Evolutionary conservation across 768 basidiomycete genomes (phyloP), one percentile per base, ranked within the genome.

Genomic region (Rhodotorula paludigena): DNA sequence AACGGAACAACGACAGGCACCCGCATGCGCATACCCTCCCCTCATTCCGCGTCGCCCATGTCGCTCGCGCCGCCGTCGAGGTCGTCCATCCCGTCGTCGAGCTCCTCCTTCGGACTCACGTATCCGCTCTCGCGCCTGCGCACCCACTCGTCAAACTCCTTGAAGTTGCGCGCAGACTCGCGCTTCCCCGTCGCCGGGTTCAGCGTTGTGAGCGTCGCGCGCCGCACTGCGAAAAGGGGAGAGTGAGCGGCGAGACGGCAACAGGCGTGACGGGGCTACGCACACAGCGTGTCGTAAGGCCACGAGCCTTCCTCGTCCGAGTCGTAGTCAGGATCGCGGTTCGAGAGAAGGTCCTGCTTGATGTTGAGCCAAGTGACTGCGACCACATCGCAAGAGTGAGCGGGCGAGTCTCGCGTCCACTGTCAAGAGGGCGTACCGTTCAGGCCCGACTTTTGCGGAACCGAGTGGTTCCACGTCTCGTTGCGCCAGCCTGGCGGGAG

Each of bases 311-410:
- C 73, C 21, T 75, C 73, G 51, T 69, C 67, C 6, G 74, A 75
- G 48, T 73, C 72, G 55, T 75, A 75, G 41, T 72, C 68, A 8
- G 74, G 74, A 39, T 75, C 73, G 16, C 60, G 61, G 35, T 69
- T 61, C 21, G 36, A 3, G 10, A 66, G 39, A 36, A 75, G n/a
- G 48, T 75, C 74, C 47, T 60, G 63, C 54, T 72, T 73, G 57
- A 73, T 38, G n/a, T 56, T 28, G 16, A 51, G 20, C 70, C 72
- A 75, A 2, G 71, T 65, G 10, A 49, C 66, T 72, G 64, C 12
- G 41, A n/a, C n/a, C n/a, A n/a, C n/a, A n/a, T n/a, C n/a, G n/a
- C n/a, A n/a, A n/a, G n/a, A n/a, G 15, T 60, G 44, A 32, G 61
- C 25, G 4, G 18, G 42, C 23, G 28, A 30, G 36, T 35, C n/a